Percentiles rank a stretch among this genome's conserved stretches.
Conservation (phyloP, 139 green algal genomes). For the Gonium pectorale region DNA sequence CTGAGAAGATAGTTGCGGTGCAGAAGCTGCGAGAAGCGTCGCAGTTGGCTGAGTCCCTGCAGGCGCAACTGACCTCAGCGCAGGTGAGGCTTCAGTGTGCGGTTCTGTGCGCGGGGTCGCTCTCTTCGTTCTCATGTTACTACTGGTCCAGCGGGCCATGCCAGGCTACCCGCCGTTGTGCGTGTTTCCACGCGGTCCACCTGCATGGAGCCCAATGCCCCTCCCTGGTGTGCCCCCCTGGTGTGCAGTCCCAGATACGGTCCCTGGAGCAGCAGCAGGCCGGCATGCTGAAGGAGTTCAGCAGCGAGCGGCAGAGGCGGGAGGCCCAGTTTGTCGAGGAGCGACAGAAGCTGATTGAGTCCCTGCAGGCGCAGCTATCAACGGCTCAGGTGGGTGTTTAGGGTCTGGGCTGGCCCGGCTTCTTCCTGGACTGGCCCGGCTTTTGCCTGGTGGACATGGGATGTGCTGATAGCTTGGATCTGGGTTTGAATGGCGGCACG, state of each 20-base stretch:
- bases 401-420: too few relatives aligned
- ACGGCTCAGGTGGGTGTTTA: not conserved
- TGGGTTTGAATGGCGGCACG: too few relatives aligned
- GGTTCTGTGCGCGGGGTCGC: too few relatives aligned
- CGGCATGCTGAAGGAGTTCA: constrained; percentile 26
- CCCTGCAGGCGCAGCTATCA: constrained; percentile 27
- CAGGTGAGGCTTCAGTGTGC: not conserved
- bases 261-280: constrained; percentile 40
- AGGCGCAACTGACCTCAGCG: constrained; percentile 5
- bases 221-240: too few relatives aligned
- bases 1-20: constrained; percentile 39
- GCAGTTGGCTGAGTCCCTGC: not conserved
- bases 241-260: not conserved
- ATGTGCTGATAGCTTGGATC: too few relatives aligned
- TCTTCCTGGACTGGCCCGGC: too few relatives aligned
- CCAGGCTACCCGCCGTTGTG: too few relatives aligned
- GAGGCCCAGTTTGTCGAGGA: constrained; percentile 35
- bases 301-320: constrained; percentile 12
- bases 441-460: too few relatives aligned
- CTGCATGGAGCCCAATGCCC: too few relatives aligned
- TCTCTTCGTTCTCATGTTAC: too few relatives aligned
- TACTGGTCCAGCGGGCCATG: too few relatives aligned
- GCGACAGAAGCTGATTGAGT: constrained; percentile 19
- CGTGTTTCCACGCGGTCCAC: too few relatives aligned
- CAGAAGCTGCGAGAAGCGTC: constrained; percentile 19